phyloP scores from a whole-genome alignment of 2,329 filamentous ascomycete genomes.

The Trichoderma aggressivum region DNA sequence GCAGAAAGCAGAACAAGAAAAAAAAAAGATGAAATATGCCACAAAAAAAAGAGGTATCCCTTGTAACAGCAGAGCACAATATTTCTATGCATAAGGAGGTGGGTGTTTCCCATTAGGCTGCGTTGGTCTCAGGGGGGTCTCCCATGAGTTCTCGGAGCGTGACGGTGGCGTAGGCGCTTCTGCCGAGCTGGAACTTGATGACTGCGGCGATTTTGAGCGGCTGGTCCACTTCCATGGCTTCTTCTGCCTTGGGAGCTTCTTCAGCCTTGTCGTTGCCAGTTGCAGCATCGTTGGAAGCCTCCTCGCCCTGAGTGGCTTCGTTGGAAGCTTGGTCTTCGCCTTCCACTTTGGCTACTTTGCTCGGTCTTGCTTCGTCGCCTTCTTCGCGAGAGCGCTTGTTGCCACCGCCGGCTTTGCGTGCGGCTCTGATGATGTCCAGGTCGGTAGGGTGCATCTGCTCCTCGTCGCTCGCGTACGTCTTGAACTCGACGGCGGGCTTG shows the following conservation, averaged over 20 bases:
- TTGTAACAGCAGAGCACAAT: not conserved
- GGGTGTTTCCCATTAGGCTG: not conserved
- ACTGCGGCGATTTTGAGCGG: constrained; percentile 58
- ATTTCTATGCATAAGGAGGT: not conserved
- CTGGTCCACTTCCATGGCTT: constrained; percentile 27
- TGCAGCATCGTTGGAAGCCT: not conserved
- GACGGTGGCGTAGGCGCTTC: constrained; percentile 83
- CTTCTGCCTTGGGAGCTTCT: constrained; percentile 16
- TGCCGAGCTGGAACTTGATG: constrained; percentile 71
- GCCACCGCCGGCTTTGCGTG: not conserved
- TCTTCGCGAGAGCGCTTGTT: constrained; percentile 23
- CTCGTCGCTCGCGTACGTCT: constrained; percentile 63
- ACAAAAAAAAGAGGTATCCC: not conserved
- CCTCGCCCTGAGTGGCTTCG: not conserved
- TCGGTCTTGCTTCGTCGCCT: constrained; percentile 18
- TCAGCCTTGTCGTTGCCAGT: not conserved
- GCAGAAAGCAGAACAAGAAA: not conserved
- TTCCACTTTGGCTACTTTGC: constrained; percentile 23
- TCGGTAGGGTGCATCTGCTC: constrained; percentile 91
- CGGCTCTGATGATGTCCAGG: constrained; percentile 60
- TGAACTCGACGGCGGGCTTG: constrained; percentile 64
- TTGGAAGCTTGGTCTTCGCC: not conserved
- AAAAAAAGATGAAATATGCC: not conserved
- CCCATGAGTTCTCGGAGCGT: constrained; percentile 73
- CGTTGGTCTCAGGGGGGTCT: constrained; percentile 30